phyloP scores from a whole-genome alignment of 768 basidiomycete genomes.

The Lentinula raphanica region DNA sequence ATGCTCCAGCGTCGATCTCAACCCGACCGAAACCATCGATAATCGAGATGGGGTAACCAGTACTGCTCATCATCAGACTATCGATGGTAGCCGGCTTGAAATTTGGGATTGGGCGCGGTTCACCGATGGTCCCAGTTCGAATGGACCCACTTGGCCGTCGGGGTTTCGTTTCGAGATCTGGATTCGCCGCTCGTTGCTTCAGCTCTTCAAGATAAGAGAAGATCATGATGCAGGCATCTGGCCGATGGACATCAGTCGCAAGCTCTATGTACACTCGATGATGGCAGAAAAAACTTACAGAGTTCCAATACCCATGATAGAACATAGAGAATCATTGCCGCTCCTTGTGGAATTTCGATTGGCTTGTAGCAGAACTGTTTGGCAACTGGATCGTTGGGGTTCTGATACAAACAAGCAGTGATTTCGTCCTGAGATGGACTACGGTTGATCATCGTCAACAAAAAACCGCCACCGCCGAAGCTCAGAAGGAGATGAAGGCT shows the following conservation, averaged over 20 bases:
- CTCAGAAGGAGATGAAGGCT: conserved; percentile 41
- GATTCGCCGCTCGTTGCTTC: neutral
- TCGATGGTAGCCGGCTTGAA: neutral
- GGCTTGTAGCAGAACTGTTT: conserved; percentile 36
- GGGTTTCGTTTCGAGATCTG: neutral
- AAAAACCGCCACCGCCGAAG: conserved; percentile 43
- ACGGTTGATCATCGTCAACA: conserved; percentile 40
- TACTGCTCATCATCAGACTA: conserved; percentile 1
- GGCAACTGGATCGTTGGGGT: conserved; percentile 23
- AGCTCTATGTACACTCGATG: neutral
- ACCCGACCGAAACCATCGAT: neutral
- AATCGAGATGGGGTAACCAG: neutral
- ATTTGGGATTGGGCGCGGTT: neutral
- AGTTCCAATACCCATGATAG: conserved; percentile 39
- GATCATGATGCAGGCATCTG: conserved; percentile 2
- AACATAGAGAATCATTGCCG: conserved; percentile 40
- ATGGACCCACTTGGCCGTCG: neutral
- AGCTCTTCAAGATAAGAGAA: neutral
- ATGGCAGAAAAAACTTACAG: neutral
- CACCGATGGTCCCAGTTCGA: neutral
- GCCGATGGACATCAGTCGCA: neutral
- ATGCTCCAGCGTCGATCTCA: neutral
- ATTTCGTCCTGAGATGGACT: conserved; percentile 31
- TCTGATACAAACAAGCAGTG: conserved; percentile 28
- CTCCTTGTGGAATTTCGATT: conserved; percentile 35